These are phyloP conservation scores for Heterobasidion irregulare DNA, from an alignment of 1,284 basidiomycete species.

Conservation along the genomic window DNA sequence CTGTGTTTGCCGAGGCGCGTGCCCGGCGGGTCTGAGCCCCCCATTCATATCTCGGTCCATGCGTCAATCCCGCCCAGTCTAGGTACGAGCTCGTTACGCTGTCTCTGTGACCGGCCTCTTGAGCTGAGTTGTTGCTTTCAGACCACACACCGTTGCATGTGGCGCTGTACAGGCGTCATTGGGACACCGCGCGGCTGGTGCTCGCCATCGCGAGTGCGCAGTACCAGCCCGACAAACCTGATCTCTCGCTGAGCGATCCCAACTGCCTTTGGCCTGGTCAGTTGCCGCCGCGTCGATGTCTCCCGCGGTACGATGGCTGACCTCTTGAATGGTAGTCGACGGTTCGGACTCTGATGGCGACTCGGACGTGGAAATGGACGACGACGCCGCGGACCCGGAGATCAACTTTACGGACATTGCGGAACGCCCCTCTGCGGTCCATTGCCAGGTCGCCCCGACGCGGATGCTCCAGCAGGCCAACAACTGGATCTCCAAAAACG, in stretches of 20 bases:
- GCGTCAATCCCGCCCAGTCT: background rate
- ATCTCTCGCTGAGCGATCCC: constrained; percentile 22
- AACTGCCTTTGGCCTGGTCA: constrained; percentile 27
- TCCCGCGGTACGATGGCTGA: constrained; percentile 6
- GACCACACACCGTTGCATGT: constrained; percentile 38
- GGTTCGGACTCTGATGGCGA: background rate
- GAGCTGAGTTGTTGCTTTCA: constrained; percentile 11
- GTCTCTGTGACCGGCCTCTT: background rate
- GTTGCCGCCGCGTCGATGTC: background rate
- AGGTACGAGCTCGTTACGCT: background rate
- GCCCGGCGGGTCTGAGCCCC: constrained; percentile 15
- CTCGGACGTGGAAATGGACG: constrained; percentile 26
- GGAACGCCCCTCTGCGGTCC: constrained; percentile 32
- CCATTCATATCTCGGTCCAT: constrained; percentile 35
- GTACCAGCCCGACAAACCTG: constrained; percentile 30
- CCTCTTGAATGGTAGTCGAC: background rate
- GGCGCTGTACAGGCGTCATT: constrained; percentile 37
- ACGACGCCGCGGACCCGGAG: constrained; percentile 23
- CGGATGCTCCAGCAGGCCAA: constrained; percentile 21
- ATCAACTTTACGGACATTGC: constrained; percentile 44
- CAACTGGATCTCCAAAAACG: constrained; percentile 11
- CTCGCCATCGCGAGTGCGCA: constrained; percentile 45
- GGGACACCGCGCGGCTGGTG: constrained; percentile 45
- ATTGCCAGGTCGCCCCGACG: constrained; percentile 28
- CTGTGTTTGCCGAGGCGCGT: constrained; percentile 37